Evolutionary conservation across 2,329 filamentous ascomycete genomes (phyloP).

Genomic region (Trichoderma citrinoviride): DNA sequence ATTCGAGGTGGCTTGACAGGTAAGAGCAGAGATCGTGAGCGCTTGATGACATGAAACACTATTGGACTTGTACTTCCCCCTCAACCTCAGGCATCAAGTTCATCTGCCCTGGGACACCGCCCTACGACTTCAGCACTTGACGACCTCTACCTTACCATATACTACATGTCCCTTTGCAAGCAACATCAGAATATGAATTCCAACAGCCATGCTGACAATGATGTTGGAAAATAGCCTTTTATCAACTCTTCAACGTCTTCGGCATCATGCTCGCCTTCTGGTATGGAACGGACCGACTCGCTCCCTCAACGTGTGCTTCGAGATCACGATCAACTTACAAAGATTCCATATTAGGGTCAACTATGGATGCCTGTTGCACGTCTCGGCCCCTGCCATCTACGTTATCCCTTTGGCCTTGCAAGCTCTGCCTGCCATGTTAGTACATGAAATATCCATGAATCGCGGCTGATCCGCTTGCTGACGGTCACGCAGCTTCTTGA

Average conservation of each 20-base stretch:
- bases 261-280: conserved; percentile 45
- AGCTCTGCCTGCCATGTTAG: conserved; percentile 57
- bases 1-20: conserved; percentile 51
- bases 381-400: conserved; percentile 49
- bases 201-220: not conserved
- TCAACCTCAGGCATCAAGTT: not conserved
- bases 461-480: not conserved
- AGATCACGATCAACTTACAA: conserved; percentile 29
- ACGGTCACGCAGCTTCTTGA: conserved; percentile 42
- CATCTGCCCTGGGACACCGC: not conserved
- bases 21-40: conserved; percentile 24
- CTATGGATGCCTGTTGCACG: conserved; percentile 50
- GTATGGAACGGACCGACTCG: conserved; percentile 32
- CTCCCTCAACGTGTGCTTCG: not conserved
- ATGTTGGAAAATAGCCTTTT: conserved; percentile 37
- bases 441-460: not conserved
- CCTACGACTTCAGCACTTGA: not conserved
- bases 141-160: no score
- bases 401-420: conserved; percentile 64
- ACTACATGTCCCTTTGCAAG: no score
- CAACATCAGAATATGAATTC: no score
- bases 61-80: not conserved
- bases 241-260: conserved; percentile 49
- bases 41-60: not conserved
- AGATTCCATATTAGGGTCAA: conserved; percentile 45